Conservation (phyloP, 768 basidiomycete species). For the Tulasnella sp. region DNA sequence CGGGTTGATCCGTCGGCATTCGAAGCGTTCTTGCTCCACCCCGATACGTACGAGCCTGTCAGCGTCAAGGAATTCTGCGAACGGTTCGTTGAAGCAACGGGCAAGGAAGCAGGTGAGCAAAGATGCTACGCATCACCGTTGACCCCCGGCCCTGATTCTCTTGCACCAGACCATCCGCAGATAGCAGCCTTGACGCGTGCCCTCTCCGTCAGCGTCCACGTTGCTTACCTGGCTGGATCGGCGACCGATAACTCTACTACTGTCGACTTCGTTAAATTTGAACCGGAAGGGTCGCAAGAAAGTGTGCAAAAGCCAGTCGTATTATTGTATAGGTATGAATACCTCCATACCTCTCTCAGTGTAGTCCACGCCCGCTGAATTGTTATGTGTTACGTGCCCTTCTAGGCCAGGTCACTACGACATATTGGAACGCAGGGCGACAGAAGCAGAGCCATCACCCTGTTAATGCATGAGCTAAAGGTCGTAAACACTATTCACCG, state of each 20-base stretch:
- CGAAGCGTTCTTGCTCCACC: slow-evolving; percentile 62
- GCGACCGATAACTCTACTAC: slow-evolving; percentile 22
- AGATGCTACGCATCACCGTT: not conserved
- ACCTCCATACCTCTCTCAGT: not conserved
- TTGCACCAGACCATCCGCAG: slow-evolving; percentile 40
- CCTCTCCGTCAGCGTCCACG: slow-evolving; percentile 49
- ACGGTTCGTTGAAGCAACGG: slow-evolving; percentile 60
- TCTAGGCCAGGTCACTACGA: slow-evolving; percentile 81
- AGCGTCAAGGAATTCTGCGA: slow-evolving; percentile 57
- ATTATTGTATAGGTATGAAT: slow-evolving; percentile 59
- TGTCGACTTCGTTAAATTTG: slow-evolving; percentile 58
- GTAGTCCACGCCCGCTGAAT: slow-evolving; percentile 3
- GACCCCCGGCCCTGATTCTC: not conserved
- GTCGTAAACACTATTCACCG: no score
- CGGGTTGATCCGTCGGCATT: slow-evolving; percentile 49
- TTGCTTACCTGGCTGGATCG: slow-evolving; percentile 79
- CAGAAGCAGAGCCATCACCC: not conserved
- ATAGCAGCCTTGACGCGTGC: slow-evolving; percentile 64
- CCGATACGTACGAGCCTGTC: slow-evolving; percentile 50
- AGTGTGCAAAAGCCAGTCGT: slow-evolving; percentile 41
- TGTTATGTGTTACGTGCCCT: not conserved
- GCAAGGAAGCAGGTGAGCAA: slow-evolving; percentile 58
- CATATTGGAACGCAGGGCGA: slow-evolving; percentile 34
- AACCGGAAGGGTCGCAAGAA: slow-evolving; percentile 30
- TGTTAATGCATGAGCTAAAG: no score